phyloP scores from a whole-genome alignment of 2,329 filamentous ascomycete species.

The Colletotrichum sp. region DNA sequence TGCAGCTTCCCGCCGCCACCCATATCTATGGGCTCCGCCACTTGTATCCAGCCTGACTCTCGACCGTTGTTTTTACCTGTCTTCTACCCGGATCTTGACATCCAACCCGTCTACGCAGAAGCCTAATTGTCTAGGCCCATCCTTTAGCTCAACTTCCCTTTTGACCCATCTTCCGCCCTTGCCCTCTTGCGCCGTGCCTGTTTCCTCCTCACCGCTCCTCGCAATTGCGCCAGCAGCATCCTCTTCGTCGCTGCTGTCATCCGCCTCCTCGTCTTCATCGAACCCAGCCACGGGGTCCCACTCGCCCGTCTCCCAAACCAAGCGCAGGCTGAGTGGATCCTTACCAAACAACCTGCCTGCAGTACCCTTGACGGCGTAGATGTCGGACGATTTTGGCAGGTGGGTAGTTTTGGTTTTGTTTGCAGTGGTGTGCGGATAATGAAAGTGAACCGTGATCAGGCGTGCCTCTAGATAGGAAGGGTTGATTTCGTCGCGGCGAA shows the following conservation, averaged over 20 bases:
- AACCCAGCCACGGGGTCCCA: constrained; percentile 79
- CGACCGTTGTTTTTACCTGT: constrained; percentile 25
- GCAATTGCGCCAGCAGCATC: constrained; percentile 40
- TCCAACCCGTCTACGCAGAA: constrained; percentile 81
- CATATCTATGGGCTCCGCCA: neutral
- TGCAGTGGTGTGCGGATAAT: constrained; percentile 22
- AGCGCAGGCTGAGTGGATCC: constrained; percentile 65
- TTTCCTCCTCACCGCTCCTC: constrained; percentile 26
- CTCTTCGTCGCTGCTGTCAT: constrained; percentile 58
- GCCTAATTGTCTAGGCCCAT: constrained; percentile 81
- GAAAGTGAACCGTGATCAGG: constrained; percentile 70
- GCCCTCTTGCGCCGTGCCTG: constrained; percentile 13
- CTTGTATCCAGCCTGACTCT: neutral
- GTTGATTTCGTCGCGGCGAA: constrained; percentile 64
- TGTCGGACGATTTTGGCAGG: constrained; percentile 79
- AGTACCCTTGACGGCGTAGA: constrained; percentile 82
- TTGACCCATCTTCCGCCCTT: constrained; percentile 70
- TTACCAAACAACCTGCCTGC: constrained; percentile 74
- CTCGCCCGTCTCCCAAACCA: constrained; percentile 91
- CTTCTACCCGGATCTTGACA: constrained; percentile 74
- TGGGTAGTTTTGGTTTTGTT: constrained; percentile 39
- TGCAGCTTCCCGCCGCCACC: neutral
- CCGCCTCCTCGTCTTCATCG: constrained; percentile 57
- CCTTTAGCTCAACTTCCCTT: constrained; percentile 79
- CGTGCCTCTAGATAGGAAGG: constrained; percentile 84